These are phyloP conservation scores for Podospora pseudocomata DNA, from an alignment of 495 filamentous ascomycete genomes.

Conservation along the genomic window DNA sequence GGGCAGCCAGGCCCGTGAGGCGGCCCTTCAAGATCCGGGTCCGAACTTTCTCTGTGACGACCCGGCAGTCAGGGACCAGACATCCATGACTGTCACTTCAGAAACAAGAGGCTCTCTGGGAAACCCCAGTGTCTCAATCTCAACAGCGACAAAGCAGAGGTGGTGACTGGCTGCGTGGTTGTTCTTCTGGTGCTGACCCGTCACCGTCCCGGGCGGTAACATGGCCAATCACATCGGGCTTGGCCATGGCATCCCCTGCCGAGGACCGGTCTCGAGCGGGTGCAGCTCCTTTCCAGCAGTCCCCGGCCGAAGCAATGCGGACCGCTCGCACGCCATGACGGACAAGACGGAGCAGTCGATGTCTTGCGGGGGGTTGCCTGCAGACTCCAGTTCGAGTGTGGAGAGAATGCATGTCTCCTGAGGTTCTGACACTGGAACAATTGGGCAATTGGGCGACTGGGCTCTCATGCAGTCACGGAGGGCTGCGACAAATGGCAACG, in stretches of 20 bases:
- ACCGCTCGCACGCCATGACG: constrained; percentile 4
- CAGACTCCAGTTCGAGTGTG: constrained; percentile 1
- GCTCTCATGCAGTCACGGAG: constrained; percentile 20
- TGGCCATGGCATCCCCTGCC: constrained; percentile 19
- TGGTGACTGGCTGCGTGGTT: constrained; percentile 9
- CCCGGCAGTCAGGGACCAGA: constrained; percentile 5
- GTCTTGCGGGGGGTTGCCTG: constrained; percentile 9
- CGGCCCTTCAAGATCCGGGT: background rate
- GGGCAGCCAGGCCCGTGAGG: constrained; percentile 10
- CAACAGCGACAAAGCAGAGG: constrained; percentile 10
- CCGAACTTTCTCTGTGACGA: background rate
- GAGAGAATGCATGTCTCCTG: constrained; percentile 11
- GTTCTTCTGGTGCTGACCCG: constrained; percentile 17
- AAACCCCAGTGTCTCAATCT: background rate
- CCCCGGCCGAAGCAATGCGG: constrained; percentile 13
- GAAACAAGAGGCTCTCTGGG: background rate
- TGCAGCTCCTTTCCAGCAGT: constrained; percentile 11
- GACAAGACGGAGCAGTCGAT: background rate
- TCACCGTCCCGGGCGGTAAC: constrained; percentile 45
- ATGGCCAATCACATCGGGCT: constrained; percentile 39
- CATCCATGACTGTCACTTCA: background rate
- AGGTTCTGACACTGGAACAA: constrained; percentile 14
- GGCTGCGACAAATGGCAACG: background rate
- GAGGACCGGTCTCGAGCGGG: constrained; percentile 11
- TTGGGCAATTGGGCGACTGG: constrained; percentile 23